A percentile compares a stretch with the other conserved stretches of the same genome.
phyloP scores from a whole-genome alignment of 179 eudicot genomes.

The Pouteria campechiana region DNA sequence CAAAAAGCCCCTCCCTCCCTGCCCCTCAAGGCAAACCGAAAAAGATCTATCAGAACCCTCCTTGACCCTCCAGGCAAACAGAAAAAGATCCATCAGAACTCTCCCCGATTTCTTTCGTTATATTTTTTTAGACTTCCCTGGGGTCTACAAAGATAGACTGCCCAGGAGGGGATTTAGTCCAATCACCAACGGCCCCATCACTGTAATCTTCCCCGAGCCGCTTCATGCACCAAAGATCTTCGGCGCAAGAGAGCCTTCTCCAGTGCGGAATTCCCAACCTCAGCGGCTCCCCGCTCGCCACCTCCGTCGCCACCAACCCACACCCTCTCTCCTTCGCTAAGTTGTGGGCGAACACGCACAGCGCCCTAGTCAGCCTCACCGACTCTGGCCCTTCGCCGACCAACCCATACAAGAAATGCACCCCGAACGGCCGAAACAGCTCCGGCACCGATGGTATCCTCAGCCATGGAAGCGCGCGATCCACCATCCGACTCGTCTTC shows the following conservation, averaged over 20 bases:
- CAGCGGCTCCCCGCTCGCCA: slow-evolving; percentile 57
- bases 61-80: too few species aligned
- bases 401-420: slow-evolving; percentile 79
- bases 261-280: slow-evolving; percentile 70
- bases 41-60: too few species aligned
- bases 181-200: slow-evolving; percentile 67
- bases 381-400: slow-evolving; percentile 71
- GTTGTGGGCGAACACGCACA: slow-evolving; percentile 69
- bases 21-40: too few species aligned
- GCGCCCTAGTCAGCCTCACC: slow-evolving; percentile 27
- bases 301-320: slow-evolving; percentile 80
- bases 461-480: slow-evolving; percentile 72
- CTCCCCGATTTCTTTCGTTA: too few species aligned
- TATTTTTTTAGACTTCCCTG: slow-evolving; percentile 70
- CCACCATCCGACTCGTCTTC: slow-evolving; percentile 49
- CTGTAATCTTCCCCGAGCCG: slow-evolving; percentile 62
- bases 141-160: slow-evolving; percentile 85
- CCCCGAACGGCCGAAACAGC: slow-evolving; percentile 79
- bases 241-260: slow-evolving; percentile 66
- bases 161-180: slow-evolving; percentile 74
- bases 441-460: slow-evolving; percentile 74
- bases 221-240: slow-evolving; percentile 87
- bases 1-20: too few species aligned
- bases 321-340: slow-evolving; percentile 60
- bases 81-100: too few species aligned